Conservation (phyloP, 768 basidiomycete genomes). For the Porpolomopsis calyptriformis region DNA sequence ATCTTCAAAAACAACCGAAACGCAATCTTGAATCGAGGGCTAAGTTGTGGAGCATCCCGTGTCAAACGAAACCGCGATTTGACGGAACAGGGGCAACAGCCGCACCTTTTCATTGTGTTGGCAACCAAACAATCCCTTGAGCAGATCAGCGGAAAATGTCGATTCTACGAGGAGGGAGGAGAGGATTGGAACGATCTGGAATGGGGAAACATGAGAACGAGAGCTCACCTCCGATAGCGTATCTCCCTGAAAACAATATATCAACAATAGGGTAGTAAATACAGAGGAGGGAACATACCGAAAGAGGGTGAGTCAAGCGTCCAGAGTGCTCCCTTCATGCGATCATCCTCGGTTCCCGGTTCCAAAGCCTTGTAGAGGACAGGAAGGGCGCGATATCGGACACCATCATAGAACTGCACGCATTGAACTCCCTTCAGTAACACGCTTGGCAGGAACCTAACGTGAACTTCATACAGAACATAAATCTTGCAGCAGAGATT, state of each 20-base stretch:
- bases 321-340: constrained; percentile 90
- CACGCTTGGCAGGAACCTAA: neutral
- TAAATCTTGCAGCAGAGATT: constrained; percentile 38
- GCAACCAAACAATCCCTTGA: constrained; percentile 54
- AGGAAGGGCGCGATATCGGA: constrained; percentile 53
- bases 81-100: neutral
- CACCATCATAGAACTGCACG: constrained; percentile 54
- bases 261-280: neutral
- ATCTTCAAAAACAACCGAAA: constrained; percentile 53
- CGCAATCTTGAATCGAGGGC: constrained; percentile 69
- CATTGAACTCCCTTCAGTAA: too few species aligned
- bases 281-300: constrained; percentile 14
- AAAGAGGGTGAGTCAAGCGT: constrained; percentile 57
- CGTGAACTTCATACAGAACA: constrained; percentile 32
- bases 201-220: constrained; percentile 1
- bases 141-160: constrained; percentile 44
- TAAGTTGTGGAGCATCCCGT: too few species aligned
- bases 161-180: too few species aligned
- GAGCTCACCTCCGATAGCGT: constrained; percentile 35
- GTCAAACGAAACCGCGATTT: constrained; percentile 1
- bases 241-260: constrained; percentile 43
- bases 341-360: constrained; percentile 70
- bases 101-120: constrained; percentile 77
- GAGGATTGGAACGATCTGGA: too few species aligned
- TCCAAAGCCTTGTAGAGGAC: constrained; percentile 45